These are phyloP conservation scores for Euphorbia lathyris DNA, from an alignment of 345 rosid species.

Conservation along the genomic window DNA sequence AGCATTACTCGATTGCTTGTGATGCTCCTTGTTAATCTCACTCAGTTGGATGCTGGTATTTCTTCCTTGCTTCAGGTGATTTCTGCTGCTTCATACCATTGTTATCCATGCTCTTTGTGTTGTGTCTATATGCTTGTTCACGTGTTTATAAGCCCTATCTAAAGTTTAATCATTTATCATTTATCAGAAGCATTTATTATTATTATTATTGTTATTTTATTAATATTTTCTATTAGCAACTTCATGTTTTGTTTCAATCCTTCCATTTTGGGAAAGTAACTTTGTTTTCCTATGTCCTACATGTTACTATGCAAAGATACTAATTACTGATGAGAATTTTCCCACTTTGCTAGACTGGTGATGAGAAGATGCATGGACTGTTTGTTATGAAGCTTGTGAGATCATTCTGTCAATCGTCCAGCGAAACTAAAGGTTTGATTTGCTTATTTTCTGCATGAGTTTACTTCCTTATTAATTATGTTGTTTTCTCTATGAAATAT, in stretches of 20 bases:
- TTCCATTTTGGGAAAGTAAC: not conserved
- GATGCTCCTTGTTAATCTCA: conserved; percentile 89
- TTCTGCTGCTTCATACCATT: not conserved
- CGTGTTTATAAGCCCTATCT: not conserved
- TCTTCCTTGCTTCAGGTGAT: conserved; percentile 83
- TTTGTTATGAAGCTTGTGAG: conserved; percentile 85
- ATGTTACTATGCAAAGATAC: conserved; percentile 3
- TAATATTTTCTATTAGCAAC: not conserved
- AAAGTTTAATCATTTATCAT: not conserved
- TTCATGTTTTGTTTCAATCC: not conserved
- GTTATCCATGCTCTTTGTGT: not conserved
- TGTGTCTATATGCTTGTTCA: not conserved
- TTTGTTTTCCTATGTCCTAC: not conserved
- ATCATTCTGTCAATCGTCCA: conserved; percentile 72
- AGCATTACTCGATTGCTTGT: conserved; percentile 56
- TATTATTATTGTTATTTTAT: not conserved
- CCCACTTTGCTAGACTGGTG: conserved; percentile 49
- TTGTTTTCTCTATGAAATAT: not conserved
- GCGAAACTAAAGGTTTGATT: conserved; percentile 47
- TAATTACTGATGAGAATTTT: not conserved
- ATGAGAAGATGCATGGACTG: conserved; percentile 74
- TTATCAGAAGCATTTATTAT: not conserved
- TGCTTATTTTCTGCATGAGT: conserved; percentile 16
- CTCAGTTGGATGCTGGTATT: conserved; percentile 75
- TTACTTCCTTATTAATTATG: conserved; percentile 1